A percentile compares a stretch with the other conserved stretches of the same genome.
Evolutionary conservation across 768 basidiomycete species (phyloP).

Genomic region (Phlegmacium glaucopus): DNA sequence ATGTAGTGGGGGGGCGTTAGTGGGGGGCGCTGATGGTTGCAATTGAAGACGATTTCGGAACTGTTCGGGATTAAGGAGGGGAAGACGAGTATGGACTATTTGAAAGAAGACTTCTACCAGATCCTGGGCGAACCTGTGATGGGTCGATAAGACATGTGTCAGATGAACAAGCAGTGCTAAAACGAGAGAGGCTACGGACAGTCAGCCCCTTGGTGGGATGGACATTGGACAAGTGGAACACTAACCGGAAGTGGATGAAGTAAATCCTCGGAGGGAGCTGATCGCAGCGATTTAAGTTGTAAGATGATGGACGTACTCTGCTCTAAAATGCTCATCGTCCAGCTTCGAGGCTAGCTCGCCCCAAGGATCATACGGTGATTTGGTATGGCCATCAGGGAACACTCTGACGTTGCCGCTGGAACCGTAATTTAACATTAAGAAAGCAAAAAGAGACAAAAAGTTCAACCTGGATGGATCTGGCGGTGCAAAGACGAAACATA

Average conservation of each 20-base stretch:
- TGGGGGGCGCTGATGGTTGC: conserved; percentile 26
- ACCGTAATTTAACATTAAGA: conserved; percentile 11
- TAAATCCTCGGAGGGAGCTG: conserved; percentile 17
- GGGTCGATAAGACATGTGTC: conserved; percentile 10
- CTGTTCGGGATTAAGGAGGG: conserved; percentile 79
- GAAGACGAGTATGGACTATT: conserved; percentile 84
- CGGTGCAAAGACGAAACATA: conserved; percentile 73
- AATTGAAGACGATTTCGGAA: conserved; percentile 72
- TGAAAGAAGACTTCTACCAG: conserved; percentile 95
- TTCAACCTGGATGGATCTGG: conserved; percentile 52
- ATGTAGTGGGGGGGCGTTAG: conserved; percentile 47
- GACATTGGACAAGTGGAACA: conserved; percentile 2
- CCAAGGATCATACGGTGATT: conserved; percentile 64
- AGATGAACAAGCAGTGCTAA: conserved; percentile 13
- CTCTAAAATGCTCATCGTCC: conserved; percentile 68
- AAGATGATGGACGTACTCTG: conserved; percentile 66
- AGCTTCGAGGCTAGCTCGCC: conserved; percentile 72
- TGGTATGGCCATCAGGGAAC: conserved; percentile 31
- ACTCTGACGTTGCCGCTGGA: conserved; percentile 35
- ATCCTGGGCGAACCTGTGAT: conserved; percentile 79
- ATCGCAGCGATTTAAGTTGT: conserved; percentile 22
- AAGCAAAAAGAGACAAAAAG: conserved; percentile 11
- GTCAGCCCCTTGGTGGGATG: conserved; percentile 5
- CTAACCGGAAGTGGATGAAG: conserved; percentile 5
- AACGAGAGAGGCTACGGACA: conserved; percentile 8